Percentiles rank a stretch among this genome's conserved stretches.
phyloP scores from a whole-genome alignment of 2,329 filamentous ascomycete genomes.

The Cercospora beticola region DNA sequence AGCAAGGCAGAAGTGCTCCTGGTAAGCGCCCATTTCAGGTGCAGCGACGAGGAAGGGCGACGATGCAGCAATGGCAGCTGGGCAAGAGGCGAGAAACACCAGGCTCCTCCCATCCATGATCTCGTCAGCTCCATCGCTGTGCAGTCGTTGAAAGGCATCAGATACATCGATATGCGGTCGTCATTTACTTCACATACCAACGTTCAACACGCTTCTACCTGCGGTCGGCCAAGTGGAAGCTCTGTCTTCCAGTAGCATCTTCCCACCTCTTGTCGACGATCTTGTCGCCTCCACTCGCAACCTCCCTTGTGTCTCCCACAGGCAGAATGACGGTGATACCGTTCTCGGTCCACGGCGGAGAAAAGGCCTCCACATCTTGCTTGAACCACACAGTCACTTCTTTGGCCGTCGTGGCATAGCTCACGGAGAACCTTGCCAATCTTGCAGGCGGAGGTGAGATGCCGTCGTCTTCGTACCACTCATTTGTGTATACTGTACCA shows the following conservation, averaged over 20 bases:
- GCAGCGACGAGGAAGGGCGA: neutral
- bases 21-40: neutral
- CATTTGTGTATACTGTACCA: constrained; percentile 41
- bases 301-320: constrained; percentile 49
- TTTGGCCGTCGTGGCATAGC: constrained; percentile 47
- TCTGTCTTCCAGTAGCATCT: neutral
- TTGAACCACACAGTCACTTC: constrained; percentile 48
- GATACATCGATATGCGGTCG: neutral
- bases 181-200: neutral
- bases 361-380: constrained; percentile 44
- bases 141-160: neutral
- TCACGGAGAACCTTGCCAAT: constrained; percentile 47
- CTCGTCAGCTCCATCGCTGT: neutral
- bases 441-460: constrained; percentile 46
- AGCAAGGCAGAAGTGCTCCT: neutral
- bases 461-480: constrained; percentile 60
- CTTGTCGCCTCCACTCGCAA: constrained; percentile 29
- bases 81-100: neutral
- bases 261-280: neutral
- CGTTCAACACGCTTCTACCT: neutral
- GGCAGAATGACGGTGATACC: constrained; percentile 54
- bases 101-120: neutral
- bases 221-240: neutral
- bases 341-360: constrained; percentile 49
- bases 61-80: neutral